Evolutionary conservation across 352 stramenopile genomes (phyloP).

Genomic region (Pythium periplocum): DNA sequence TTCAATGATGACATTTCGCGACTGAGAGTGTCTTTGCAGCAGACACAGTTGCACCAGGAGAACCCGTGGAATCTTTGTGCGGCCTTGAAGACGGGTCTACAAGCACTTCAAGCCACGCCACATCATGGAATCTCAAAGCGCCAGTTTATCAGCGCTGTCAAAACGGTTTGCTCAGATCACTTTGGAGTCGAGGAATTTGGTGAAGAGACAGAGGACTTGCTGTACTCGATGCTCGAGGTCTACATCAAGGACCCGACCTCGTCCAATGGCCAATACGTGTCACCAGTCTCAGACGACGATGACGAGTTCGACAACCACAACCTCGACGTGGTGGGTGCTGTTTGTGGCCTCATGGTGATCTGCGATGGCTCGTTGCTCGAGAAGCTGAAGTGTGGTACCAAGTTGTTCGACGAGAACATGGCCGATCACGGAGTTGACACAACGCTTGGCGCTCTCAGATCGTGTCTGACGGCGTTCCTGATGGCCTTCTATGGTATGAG

Average conservation of each 20-base stretch:
- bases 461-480: constrained; percentile 64
- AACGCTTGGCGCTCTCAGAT: constrained; percentile 53
- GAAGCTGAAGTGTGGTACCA: constrained; percentile 19
- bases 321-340: constrained; percentile 41
- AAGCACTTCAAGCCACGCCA: constrained; percentile 15
- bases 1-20: constrained; percentile 75
- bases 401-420: constrained; percentile 20
- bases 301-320: constrained; percentile 44
- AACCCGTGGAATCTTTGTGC: constrained; percentile 28
- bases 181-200: constrained; percentile 16
- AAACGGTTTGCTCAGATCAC: constrained; percentile 31
- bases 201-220: constrained; percentile 56
- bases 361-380: constrained; percentile 52
- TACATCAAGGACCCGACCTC: constrained; percentile 50
- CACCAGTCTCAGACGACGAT: constrained; percentile 21
- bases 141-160: constrained; percentile 45
- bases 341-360: constrained; percentile 63
- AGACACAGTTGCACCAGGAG: constrained; percentile 53
- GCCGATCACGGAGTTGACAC: constrained; percentile 31
- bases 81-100: constrained; percentile 21
- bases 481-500: constrained; percentile 85
- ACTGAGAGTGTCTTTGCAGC: constrained; percentile 54
- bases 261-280: constrained; percentile 8
- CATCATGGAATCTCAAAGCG: constrained; percentile 29
- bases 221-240: constrained; percentile 57